Conservation (phyloP, 805 yeast species). For the Middelhovenomyces tepae region DNA sequence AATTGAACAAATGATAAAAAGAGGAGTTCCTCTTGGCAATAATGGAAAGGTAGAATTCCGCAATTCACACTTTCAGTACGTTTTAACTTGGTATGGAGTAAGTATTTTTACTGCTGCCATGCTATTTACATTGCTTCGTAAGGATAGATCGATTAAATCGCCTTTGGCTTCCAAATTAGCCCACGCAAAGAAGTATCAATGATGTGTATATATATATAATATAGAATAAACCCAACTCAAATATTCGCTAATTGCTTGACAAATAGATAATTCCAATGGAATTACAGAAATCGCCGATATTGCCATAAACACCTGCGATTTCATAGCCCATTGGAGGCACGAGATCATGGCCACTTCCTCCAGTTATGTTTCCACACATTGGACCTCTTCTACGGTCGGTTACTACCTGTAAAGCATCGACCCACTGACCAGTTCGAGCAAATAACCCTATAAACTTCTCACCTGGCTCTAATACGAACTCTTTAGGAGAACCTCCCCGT, state of each 20-base stretch:
- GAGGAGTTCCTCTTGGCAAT: constrained; percentile 89
- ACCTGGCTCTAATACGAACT: constrained; percentile 43
- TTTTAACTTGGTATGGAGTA: constrained; percentile 92
- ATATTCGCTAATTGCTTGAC: constrained; percentile 1
- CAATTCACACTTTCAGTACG: constrained; percentile 85
- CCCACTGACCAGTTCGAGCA: constrained; percentile 76
- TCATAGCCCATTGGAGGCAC: constrained; percentile 54
- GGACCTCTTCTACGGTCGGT: constrained; percentile 38
- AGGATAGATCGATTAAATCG: not conserved
- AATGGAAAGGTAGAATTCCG: constrained; percentile 71
- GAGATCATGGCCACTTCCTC: constrained; percentile 53
- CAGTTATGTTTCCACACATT: constrained; percentile 59
- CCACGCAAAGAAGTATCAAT: constrained; percentile 2
- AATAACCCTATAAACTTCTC: constrained; percentile 55
- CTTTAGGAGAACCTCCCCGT: constrained; percentile 34
- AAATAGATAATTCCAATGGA: constrained; percentile 61
- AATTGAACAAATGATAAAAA: constrained; percentile 50
- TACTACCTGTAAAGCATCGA: constrained; percentile 74
- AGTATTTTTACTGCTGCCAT: constrained; percentile 64
- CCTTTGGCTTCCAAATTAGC: not conserved
- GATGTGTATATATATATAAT: not conserved
- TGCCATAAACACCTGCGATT: constrained; percentile 67
- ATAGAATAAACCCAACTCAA: not conserved
- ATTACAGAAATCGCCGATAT: constrained; percentile 59
- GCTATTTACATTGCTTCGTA: constrained; percentile 40